These are phyloP conservation scores for Ballota nigra DNA, from an alignment of 257 asterid species.

Conservation along the genomic window DNA sequence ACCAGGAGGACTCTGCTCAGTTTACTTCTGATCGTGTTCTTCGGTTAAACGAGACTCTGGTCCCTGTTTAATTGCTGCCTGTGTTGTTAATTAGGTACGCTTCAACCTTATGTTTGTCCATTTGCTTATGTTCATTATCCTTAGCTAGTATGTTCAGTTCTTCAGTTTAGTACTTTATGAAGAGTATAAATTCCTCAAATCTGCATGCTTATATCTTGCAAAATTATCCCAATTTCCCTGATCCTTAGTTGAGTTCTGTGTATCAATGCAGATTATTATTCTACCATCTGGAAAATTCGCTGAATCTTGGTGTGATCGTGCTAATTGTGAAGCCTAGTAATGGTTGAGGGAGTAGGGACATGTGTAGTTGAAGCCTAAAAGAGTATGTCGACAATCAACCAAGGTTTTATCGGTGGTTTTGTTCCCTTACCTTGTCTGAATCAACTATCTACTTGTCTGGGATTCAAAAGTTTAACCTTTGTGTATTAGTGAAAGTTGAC, in stretches of 20 bases:
- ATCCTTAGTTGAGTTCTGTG: neutral
- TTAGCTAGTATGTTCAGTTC: neutral
- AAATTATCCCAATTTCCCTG: neutral
- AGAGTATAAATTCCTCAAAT: neutral
- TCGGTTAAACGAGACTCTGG: conserved; percentile 30
- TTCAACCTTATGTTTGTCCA: neutral
- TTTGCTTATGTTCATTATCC: neutral
- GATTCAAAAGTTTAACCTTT: neutral
- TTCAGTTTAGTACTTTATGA: neutral
- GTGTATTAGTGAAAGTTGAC: neutral
- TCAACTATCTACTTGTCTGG: neutral
- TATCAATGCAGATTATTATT: neutral
- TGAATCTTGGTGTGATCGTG: neutral
- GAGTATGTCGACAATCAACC: neutral
- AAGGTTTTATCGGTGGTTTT: neutral
- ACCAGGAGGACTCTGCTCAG: neutral
- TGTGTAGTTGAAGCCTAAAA: neutral
- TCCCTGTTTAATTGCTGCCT: neutral
- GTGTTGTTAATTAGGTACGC: conserved; percentile 2
- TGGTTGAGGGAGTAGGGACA: too few relatives aligned
- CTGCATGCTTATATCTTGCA: neutral
- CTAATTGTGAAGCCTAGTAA: neutral
- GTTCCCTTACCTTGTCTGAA: neutral
- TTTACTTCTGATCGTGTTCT: neutral
- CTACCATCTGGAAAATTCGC: neutral